Base-by-base conservation (phyloP, 352 stramenopile genomes). In the Pythium chondricola region DNA sequence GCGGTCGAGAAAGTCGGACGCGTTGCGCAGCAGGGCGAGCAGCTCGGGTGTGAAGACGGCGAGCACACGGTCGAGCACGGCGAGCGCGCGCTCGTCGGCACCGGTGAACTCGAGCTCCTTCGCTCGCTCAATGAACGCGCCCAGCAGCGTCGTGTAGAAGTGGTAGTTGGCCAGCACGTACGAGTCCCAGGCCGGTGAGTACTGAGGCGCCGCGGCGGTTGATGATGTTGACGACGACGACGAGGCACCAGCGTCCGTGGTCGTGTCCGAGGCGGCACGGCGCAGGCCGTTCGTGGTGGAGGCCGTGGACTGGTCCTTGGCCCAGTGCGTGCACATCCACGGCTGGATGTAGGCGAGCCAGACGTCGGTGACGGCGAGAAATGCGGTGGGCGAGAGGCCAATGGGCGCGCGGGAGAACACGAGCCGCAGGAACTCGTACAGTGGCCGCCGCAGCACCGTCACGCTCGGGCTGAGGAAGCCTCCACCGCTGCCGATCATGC, bases 151-250 rank as follows among this genome's bases (percentile, higher is more conserved):
- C 43, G 83, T 90, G 58, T 94, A 94, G 45, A 93, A 94, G 51
- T 93, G 81, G 48, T 91, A 92, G 61, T 94, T 94, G 43, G 83
- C 83, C 32, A 94, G 53, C 17, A 94, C 79, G 43, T 82, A 94
- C 24, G 70, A 84, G 52, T 86, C 74, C 76, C 80, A 94, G 13
- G 48, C 67, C 0, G 71, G 40, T 8, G 77, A 73, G 55, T 88
- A 94, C 33, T 50, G 36, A 4, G 43, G 31, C 2, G 35, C 6
- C 6, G 39, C 7, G 7, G 36, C 20, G 1, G 25, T 6, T 1
- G 48, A 48, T 39, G 45, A 41, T 10, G 65, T 10, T n/a, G 36
- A 6, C 13, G 35, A 35, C 13, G 39, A 36, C 11, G 26, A 39
- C 43, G 42, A 48, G 1, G 27, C 17, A 13, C 26, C 43, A 4